Percentiles rank a stretch among this genome's conserved stretches.
Evolutionary conservation across 2,329 filamentous ascomycete species (phyloP).

Genomic region (Tolypocladium ovalisporum): DNA sequence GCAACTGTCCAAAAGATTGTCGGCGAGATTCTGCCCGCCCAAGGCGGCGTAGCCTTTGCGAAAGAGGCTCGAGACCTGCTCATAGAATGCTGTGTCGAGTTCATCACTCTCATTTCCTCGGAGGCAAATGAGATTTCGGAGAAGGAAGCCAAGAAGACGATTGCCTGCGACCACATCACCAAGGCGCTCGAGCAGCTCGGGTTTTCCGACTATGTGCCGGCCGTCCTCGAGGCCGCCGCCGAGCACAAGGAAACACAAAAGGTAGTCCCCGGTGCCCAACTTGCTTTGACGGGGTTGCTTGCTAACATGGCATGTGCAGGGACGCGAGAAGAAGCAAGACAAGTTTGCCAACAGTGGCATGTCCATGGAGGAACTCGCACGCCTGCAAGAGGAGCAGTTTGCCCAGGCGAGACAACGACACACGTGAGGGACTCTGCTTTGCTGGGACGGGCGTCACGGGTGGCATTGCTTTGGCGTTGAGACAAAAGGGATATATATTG

Average conservation of each 20-base stretch:
- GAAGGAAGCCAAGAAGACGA: constrained; percentile 98
- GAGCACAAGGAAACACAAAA: constrained; percentile 91
- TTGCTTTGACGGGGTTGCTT: background rate
- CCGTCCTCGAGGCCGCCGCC: constrained; percentile 74
- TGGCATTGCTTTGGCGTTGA: constrained; percentile 25
- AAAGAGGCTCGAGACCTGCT: constrained; percentile 92
- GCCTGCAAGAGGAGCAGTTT: constrained; percentile 87
- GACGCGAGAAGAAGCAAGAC: constrained; percentile 90
- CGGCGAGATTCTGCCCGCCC: constrained; percentile 75
- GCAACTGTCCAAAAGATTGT: constrained; percentile 78
- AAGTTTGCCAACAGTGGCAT: constrained; percentile 94
- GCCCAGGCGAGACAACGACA: constrained; percentile 49
- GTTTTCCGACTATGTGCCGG: constrained; percentile 83
- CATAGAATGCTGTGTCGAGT: constrained; percentile 98
- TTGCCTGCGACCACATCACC: constrained; percentile 95
- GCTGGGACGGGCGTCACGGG: constrained; percentile 11
- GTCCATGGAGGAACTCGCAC: constrained; percentile 78
- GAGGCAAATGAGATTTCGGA: constrained; percentile 99
- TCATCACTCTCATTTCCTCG: constrained; percentile 96
- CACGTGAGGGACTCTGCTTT: constrained; percentile 3
- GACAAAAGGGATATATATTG: constrained; percentile 2
- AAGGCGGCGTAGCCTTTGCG: constrained; percentile 70
- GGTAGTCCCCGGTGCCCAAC: constrained; percentile 36
- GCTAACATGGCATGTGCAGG: constrained; percentile 37
- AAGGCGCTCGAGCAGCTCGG: constrained; percentile 87